Conservation (phyloP, 805 yeast species). For the Alloascoidea hylecoeti region DNA sequence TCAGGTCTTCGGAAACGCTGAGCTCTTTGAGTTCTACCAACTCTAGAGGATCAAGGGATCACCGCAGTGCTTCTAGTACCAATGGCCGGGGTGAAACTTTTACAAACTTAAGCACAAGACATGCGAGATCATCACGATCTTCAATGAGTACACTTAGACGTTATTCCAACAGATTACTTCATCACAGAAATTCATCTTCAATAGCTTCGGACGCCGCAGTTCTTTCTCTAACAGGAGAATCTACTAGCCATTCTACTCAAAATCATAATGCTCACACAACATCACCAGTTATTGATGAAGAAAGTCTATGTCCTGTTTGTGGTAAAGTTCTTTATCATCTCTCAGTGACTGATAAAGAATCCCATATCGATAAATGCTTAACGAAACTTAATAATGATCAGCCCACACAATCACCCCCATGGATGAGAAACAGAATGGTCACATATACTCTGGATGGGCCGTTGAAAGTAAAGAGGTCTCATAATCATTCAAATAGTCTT, state of each 20-base stretch:
- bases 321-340: slow-evolving; percentile 14
- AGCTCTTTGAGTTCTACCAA: slow-evolving; percentile 3
- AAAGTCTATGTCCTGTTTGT: slow-evolving; percentile 23
- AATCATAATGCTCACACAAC: too few species aligned
- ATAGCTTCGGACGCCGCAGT: slow-evolving; percentile 9
- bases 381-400: too few species aligned
- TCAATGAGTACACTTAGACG: slow-evolving; percentile 1
- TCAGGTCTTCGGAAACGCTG: slow-evolving; percentile 4
- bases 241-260: too few species aligned
- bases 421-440: too few species aligned
- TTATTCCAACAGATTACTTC: slow-evolving; percentile 6
- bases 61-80: slow-evolving; percentile 2
- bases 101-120: slow-evolving; percentile 4
- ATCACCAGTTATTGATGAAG: too few species aligned
- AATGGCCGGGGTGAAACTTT: slow-evolving; percentile 6
- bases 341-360: slow-evolving; percentile 9
- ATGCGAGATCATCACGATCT: slow-evolving; percentile 3
- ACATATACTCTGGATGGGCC: too few species aligned
- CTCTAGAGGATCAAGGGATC: slow-evolving; percentile 3
- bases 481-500: too few species aligned
- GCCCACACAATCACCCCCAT: too few species aligned
- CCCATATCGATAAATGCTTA: slow-evolving; percentile 1
- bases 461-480: too few species aligned
- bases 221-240: slow-evolving; percentile 6
- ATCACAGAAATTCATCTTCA: slow-evolving; percentile 4